Evolutionary conservation across 257 asterid genomes (phyloP).

Genomic region (Perilla frutescens): DNA sequence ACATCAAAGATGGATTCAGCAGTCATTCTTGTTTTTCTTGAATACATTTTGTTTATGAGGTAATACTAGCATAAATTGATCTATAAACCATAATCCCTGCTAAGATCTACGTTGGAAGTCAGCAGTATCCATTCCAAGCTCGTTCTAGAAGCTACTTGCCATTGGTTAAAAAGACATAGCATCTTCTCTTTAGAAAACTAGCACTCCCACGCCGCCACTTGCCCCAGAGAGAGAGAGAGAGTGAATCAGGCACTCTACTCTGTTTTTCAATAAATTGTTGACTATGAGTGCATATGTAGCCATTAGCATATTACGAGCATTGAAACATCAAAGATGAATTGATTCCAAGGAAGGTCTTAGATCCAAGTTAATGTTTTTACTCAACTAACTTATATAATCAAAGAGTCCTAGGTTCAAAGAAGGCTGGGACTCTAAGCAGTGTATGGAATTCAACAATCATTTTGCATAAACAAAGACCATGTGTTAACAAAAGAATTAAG

Average conservation of each 20-base stretch:
- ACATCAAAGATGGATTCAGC: conserved; percentile 2
- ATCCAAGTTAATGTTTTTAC: conserved; percentile 8
- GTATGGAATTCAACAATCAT: conserved; percentile 14
- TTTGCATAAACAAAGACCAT: not conserved
- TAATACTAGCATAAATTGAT: not conserved
- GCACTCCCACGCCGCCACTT: not conserved
- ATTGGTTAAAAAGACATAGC: not conserved
- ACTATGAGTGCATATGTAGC: not conserved
- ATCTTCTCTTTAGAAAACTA: not conserved
- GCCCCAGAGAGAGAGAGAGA: not conserved
- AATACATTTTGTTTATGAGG: not conserved
- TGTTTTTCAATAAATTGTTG: no score
- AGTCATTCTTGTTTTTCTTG: not conserved
- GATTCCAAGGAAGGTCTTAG: not conserved
- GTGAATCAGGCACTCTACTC: no score
- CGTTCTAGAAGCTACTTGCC: not conserved
- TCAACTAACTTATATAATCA: conserved; percentile 10
- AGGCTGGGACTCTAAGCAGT: not conserved
- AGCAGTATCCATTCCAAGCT: not conserved
- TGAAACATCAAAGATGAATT: conserved; percentile 6
- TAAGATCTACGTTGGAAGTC: not conserved
- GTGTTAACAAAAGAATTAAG: not conserved
- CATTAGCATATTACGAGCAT: not conserved
- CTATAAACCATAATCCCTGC: not conserved
- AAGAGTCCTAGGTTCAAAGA: not conserved